These are phyloP conservation scores for Pisolithus sp. DNA, from an alignment of 768 basidiomycete genomes.

Conservation along the genomic window DNA sequence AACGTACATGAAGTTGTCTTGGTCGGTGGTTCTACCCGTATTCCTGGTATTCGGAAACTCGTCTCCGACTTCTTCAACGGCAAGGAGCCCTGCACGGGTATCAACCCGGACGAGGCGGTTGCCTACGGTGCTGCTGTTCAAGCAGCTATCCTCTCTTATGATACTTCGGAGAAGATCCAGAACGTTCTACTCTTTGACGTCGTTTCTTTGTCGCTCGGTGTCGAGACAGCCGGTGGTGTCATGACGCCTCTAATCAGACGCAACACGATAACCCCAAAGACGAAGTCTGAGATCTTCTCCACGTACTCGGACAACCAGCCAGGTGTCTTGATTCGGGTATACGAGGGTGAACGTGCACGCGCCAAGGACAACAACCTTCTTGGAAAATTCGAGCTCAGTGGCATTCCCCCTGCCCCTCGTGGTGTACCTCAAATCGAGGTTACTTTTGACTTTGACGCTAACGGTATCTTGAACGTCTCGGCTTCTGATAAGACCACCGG, in stretches of 20 bases:
- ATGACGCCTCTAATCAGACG: constrained; percentile 98
- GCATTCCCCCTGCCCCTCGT: constrained; percentile 54
- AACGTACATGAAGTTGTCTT: constrained; percentile 28
- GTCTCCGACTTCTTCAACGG: too few relatives aligned
- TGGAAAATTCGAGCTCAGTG: constrained; percentile 80
- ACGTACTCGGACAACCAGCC: constrained; percentile 95
- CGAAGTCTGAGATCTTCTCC: constrained; percentile 89
- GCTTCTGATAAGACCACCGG: neutral
- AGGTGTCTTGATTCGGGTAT: constrained; percentile 44
- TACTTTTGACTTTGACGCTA: neutral
- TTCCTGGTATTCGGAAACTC: too few relatives aligned
- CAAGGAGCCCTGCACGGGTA: too few relatives aligned
- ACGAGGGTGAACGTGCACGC: constrained; percentile 96
- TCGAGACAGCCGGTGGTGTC: constrained; percentile 98
- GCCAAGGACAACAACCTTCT: constrained; percentile 49
- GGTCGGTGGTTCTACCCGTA: too few relatives aligned
- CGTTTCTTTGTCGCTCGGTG: constrained; percentile 83
- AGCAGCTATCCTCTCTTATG: too few relatives aligned
- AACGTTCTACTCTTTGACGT: constrained; percentile 77
- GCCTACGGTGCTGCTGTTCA: too few relatives aligned
- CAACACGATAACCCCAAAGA: constrained; percentile 97
- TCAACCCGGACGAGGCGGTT: too few relatives aligned
- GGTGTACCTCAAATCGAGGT: constrained; percentile 75
- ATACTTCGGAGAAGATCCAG: too few relatives aligned
- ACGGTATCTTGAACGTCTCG: neutral